phyloP scores from a whole-genome alignment of 345 rosid species.

The Citrus trifoliata region DNA sequence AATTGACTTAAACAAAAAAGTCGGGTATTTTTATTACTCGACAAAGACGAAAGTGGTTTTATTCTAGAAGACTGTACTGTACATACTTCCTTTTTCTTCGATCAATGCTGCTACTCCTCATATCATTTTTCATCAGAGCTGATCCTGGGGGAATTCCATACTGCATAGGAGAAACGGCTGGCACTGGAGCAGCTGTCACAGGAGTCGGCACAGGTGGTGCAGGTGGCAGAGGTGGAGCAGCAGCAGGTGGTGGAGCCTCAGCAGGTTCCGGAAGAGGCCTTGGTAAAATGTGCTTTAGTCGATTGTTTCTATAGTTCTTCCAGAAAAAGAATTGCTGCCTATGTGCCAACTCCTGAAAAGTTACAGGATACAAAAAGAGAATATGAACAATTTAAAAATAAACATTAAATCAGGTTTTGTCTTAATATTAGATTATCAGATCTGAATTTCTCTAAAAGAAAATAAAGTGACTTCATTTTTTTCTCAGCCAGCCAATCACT shows the following conservation, averaged over 20 bases:
- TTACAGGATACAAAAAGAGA: slow-evolving; percentile 4
- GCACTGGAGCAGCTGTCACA: slow-evolving; percentile 50
- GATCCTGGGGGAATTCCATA: slow-evolving; percentile 61
- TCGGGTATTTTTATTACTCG: not conserved
- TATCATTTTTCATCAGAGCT: slow-evolving; percentile 55
- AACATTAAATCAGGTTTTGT: not conserved
- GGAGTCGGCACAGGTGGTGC: slow-evolving; percentile 43
- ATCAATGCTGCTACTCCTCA: slow-evolving; percentile 64
- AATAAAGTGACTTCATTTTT: not conserved
- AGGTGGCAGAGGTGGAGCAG: slow-evolving; percentile 43
- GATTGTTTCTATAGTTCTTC: slow-evolving; percentile 96
- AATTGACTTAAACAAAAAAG: not conserved
- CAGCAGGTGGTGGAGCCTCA: slow-evolving; percentile 40
- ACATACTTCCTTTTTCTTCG: slow-evolving; percentile 86
- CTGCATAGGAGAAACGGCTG: slow-evolving; percentile 83
- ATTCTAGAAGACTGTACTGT: not conserved
- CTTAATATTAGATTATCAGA: not conserved
- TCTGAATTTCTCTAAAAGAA: not conserved
- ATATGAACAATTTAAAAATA: slow-evolving; percentile 8
- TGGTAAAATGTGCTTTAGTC: slow-evolving; percentile 87
- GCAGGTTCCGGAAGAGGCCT: slow-evolving; percentile 88
- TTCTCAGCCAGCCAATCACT: not conserved
- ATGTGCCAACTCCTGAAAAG: slow-evolving; percentile 80
- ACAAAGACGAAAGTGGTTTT: not conserved
- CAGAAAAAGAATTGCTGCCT: slow-evolving; percentile 96